A percentile compares a stretch with the other conserved stretches of the same genome.
These are phyloP conservation scores for Ogataea degrootiae DNA, from an alignment of 805 yeast species.

Conservation along the genomic window DNA sequence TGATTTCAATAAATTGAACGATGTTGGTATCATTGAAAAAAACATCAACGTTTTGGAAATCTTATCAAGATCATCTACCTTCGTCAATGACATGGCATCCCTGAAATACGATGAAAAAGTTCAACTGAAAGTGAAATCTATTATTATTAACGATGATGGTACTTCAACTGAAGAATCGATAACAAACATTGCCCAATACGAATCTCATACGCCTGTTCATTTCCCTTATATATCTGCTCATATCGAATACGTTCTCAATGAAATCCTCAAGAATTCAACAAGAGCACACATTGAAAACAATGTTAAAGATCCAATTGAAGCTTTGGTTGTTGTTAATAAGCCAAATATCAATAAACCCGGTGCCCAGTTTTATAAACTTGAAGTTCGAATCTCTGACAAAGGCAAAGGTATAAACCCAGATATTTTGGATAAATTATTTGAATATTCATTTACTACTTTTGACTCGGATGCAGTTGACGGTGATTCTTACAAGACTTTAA, in stretches of 20 bases:
- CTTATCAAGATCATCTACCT: slow-evolving; percentile 58
- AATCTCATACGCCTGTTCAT: slow-evolving; percentile 29
- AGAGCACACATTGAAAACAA: slow-evolving; percentile 80
- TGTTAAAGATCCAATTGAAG: slow-evolving; percentile 40
- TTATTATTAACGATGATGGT: slow-evolving; percentile 25
- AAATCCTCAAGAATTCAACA: slow-evolving; percentile 79
- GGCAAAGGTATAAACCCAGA: slow-evolving; percentile 85
- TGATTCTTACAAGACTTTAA: slow-evolving; percentile 55
- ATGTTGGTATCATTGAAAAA: slow-evolving; percentile 64
- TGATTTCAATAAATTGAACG: slow-evolving; percentile 34
- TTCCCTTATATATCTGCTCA: slow-evolving; percentile 87
- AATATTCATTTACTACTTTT: slow-evolving; percentile 82
- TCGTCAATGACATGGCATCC: slow-evolving; percentile 78
- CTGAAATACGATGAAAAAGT: slow-evolving; percentile 80
- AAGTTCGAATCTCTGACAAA: slow-evolving; percentile 73
- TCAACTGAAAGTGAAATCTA: slow-evolving; percentile 47
- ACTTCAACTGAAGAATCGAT: slow-evolving; percentile 27
- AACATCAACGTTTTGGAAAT: slow-evolving; percentile 59
- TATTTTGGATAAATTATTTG: slow-evolving; percentile 64
- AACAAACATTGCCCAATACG: slow-evolving; percentile 27
- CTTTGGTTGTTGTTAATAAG: slow-evolving; percentile 38
- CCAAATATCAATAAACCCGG: slow-evolving; percentile 21
- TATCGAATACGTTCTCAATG: slow-evolving; percentile 82
- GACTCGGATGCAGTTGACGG: slow-evolving; percentile 40
- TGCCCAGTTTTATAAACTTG: slow-evolving; percentile 35